Conservation (phyloP, 805 yeast species). For the Starmerella khaoyaiensis region DNA sequence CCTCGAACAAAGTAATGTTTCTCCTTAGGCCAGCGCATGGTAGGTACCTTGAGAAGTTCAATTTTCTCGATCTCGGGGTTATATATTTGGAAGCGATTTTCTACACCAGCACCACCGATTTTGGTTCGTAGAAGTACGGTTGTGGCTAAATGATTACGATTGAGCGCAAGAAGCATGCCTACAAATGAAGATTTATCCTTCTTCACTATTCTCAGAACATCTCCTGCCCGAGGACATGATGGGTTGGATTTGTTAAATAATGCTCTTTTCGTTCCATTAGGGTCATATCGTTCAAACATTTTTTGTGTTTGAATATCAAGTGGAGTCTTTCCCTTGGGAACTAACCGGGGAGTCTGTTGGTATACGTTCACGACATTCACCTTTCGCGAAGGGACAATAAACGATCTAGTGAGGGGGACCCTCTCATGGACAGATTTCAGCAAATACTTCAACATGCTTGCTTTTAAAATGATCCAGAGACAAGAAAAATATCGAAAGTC, state of each 20-base stretch:
- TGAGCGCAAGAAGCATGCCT: constrained; percentile 70
- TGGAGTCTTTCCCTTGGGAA: constrained; percentile 26
- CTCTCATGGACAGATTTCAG: no score
- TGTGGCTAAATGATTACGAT: constrained; percentile 58
- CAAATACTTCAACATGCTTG: no score
- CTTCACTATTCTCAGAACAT: constrained; percentile 63
- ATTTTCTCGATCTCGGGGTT: constrained; percentile 66
- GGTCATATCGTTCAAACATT: constrained; percentile 51
- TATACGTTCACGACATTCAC: constrained; percentile 27
- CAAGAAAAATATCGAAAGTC: no score
- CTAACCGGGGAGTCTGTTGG: constrained; percentile 25
- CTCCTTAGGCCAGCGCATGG: constrained; percentile 58
- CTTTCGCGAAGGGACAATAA: constrained; percentile 34
- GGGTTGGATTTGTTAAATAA: constrained; percentile 38
- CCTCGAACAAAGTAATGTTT: constrained; percentile 84
- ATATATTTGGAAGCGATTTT: constrained; percentile 64
- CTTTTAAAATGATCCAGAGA: no score
- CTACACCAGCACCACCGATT: constrained; percentile 72
- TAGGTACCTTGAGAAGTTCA: constrained; percentile 65
- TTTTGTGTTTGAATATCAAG: constrained; percentile 38
- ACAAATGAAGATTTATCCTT: constrained; percentile 45
- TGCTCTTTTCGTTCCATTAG: constrained; percentile 51
- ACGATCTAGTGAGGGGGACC: no score
- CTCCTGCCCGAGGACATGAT: constrained; percentile 60
- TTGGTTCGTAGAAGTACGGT: constrained; percentile 74